Evolutionary conservation across 192 early-diverging fungal species (phyloP), one percentile per base, ranked within the genome.

Genomic region (Nowakowskiella sp.): DNA sequence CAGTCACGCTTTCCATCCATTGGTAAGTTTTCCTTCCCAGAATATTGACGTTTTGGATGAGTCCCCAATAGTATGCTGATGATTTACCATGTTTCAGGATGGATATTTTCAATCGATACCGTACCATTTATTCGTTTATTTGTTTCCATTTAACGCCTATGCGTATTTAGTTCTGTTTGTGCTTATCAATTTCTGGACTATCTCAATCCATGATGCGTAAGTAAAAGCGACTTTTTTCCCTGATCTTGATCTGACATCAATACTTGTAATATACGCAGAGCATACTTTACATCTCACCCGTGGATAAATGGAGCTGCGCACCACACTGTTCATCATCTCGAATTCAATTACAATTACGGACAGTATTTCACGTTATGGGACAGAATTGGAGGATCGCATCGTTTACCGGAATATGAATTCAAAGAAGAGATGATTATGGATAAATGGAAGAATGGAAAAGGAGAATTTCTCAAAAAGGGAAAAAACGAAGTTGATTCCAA

Each of bases 341-440:
- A 99, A 71, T 99, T 99, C 68, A 94, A 96, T 77, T 99, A 96
- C 81, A 99, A 99, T 74, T 99, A 91, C 61, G 95, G 95, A 1
- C 95, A 99, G 72, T 98, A 94, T 67, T 90, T 89, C 19, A 98
- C 94, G 8, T 55, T 98, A n/a, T 98, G 92, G 86, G 76, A 78
- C 47, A 53, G 71, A 4, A 74, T 78, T 43, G 71, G 76, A 27
- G 71, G 71, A 10, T 68, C 68, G 22, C 74, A 78, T 65, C 66
- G 64, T 33, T 48, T 50, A 42, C 76, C 76, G 1, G 52, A 56
- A 22, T 44, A 59, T 28, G 64, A 78, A 43, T 71, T 66, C 49
- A 58, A 71, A 28, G 58, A 71, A 33, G 66, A 78, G 34, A 78
- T 78, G 76, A 72, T 68, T 64, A 65, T 78, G 58, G 71, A 77